phyloP scores from a whole-genome alignment of 2,329 filamentous ascomycete genomes.

The Diaporthe velutina region DNA sequence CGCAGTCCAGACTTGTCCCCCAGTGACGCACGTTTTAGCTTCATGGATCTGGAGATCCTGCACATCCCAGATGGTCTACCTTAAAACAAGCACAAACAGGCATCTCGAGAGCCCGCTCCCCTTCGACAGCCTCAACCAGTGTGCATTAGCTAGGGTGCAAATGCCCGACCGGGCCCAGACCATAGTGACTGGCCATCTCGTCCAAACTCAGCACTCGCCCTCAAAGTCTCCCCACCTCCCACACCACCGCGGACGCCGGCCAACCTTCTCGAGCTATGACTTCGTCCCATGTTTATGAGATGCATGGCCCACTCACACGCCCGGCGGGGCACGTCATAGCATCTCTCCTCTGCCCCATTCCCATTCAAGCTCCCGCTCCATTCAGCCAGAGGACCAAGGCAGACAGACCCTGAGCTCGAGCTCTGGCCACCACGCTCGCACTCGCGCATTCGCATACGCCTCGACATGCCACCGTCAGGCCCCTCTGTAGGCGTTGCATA shows the following conservation, averaged over 20 bases:
- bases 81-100: neutral
- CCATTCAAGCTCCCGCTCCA: neutral
- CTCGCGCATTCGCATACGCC: neutral
- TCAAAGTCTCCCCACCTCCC: slow-evolving; percentile 18
- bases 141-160: neutral
- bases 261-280: slow-evolving; percentile 26
- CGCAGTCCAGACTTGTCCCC: neutral
- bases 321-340: slow-evolving; percentile 26
- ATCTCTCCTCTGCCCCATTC: slow-evolving; percentile 9
- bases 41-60: slow-evolving; percentile 21
- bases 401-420: slow-evolving; percentile 21
- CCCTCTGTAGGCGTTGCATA: neutral
- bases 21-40: slow-evolving; percentile 9
- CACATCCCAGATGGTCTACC: slow-evolving; percentile 21
- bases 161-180: neutral
- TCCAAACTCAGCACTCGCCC: slow-evolving; percentile 15
- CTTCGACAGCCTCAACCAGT: neutral
- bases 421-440: slow-evolving; percentile 20
- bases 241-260: slow-evolving; percentile 10
- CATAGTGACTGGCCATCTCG: slow-evolving; percentile 5
- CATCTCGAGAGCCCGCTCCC: neutral
- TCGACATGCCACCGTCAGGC: neutral
- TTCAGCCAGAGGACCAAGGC: slow-evolving; percentile 7
- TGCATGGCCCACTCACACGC: slow-evolving; percentile 21
- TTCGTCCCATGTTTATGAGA: slow-evolving; percentile 28